Percentiles rank a stretch among this genome's conserved stretches.
Conservation (phyloP, 371 early-diverging fungal genomes). For the Haplosporangium sp. region DNA sequence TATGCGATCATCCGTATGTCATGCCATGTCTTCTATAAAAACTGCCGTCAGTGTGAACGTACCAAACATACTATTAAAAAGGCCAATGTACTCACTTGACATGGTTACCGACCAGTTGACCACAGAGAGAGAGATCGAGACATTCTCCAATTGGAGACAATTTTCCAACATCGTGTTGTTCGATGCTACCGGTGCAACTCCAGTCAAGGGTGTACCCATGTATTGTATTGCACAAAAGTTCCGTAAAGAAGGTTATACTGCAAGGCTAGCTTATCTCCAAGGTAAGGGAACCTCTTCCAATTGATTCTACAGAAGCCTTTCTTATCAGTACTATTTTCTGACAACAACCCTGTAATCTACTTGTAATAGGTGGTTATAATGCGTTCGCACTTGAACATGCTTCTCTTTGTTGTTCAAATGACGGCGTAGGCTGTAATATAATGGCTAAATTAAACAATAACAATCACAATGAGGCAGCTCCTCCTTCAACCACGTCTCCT, state of each 20-base stretch:
- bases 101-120: constrained; percentile 68
- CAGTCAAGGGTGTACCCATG: constrained; percentile 61
- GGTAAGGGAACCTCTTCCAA: constrained; percentile 49
- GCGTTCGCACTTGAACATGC: constrained; percentile 28
- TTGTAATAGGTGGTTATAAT: constrained; percentile 36
- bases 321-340: background rate
- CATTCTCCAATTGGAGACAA: constrained; percentile 60
- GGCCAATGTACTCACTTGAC: constrained; percentile 69
- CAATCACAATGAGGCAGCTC: background rate
- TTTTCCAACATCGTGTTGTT: constrained; percentile 66
- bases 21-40: constrained; percentile 60
- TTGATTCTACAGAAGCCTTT: no score
- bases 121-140: constrained; percentile 57
- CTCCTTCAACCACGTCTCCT: constrained; percentile 2
- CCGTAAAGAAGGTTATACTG: constrained; percentile 47
- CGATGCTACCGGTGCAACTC: constrained; percentile 60
- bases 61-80: constrained; percentile 68
- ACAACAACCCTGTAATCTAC: no score
- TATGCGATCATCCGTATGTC: constrained; percentile 67
- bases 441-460: background rate
- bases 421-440: background rate
- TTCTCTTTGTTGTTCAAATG: constrained; percentile 19
- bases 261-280: constrained; percentile 62
- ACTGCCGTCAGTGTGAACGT: constrained; percentile 67
- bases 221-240: constrained; percentile 62